phyloP scores from a whole-genome alignment of 257 asterid genomes.

The Marsdenia floribunda region DNA sequence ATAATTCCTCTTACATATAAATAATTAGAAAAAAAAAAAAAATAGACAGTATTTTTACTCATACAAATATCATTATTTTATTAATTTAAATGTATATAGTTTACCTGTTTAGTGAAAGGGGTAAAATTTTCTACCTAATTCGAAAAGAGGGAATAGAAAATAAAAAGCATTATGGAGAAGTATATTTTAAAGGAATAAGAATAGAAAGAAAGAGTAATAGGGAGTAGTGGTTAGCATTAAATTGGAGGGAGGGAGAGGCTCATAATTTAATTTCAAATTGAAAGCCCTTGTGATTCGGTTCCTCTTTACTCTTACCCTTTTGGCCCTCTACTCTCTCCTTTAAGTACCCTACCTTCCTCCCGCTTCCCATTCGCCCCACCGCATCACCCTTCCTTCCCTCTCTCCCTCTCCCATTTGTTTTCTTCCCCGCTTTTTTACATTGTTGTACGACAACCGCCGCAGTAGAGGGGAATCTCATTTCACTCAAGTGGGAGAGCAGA shows the following conservation, averaged over 20 bases:
- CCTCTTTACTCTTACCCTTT: conserved; percentile 11
- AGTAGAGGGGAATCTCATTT: conserved; percentile 13
- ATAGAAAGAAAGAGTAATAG: not conserved
- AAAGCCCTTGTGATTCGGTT: not conserved
- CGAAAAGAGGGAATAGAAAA: not conserved
- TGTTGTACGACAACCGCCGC: not conserved
- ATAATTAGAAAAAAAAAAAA: no score
- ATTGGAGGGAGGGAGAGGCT: not conserved
- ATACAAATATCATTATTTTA: no score
- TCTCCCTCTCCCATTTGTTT: not conserved
- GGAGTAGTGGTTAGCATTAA: conserved; percentile 19
- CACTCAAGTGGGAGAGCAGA: conserved; percentile 6
- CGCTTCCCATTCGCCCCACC: conserved; percentile 10
- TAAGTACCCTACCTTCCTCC: conserved; percentile 16
- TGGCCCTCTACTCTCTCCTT: conserved; percentile 7
- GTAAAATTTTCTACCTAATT: no score
- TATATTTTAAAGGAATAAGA: no score
- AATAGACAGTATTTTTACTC: no score
- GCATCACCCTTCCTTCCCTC: not conserved
- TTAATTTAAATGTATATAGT: no score
- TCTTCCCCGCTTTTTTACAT: no score
- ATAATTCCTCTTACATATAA: no score
- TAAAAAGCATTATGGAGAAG: no score
- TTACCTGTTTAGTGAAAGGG: no score
- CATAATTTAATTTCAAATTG: not conserved